Conservation (phyloP, 768 basidiomycete species). For the Xerocomellus chrysenteron region DNA sequence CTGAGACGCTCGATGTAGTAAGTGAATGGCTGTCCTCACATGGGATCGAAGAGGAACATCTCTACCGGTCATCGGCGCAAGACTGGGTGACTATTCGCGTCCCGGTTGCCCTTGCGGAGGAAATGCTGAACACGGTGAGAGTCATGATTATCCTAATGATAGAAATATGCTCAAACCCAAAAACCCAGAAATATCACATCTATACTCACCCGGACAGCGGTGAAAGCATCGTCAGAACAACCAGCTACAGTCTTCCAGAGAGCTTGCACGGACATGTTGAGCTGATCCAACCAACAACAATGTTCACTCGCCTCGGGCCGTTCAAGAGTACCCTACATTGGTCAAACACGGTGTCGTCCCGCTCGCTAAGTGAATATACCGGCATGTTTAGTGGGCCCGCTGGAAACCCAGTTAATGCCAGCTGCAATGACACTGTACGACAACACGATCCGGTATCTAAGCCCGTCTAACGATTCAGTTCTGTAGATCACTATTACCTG, state of each 20-base stretch:
- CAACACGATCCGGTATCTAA: background rate
- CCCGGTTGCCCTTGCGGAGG: constrained; percentile 58
- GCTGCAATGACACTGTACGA: constrained; percentile 42
- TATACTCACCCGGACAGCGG: constrained; percentile 57
- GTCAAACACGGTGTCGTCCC: constrained; percentile 9
- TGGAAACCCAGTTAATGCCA: constrained; percentile 43
- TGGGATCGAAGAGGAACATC: constrained; percentile 48
- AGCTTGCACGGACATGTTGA: constrained; percentile 60
- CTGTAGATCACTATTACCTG: constrained; percentile 52
- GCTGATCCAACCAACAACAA: constrained; percentile 70
- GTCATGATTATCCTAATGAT: too few species aligned
- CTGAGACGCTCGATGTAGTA: constrained; percentile 51
- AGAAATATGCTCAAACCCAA: background rate
- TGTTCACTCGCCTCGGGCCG: constrained; percentile 51
- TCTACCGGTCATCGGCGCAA: constrained; percentile 58
- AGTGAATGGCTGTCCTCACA: constrained; percentile 60
- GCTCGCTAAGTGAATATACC: background rate
- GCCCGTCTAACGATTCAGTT: background rate
- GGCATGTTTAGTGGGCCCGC: constrained; percentile 25
- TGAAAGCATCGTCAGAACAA: constrained; percentile 60
- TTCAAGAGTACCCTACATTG: constrained; percentile 43
- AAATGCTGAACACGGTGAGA: constrained; percentile 66
- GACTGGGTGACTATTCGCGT: constrained; percentile 68
- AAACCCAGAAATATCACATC: constrained; percentile 56
- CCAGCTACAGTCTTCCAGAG: constrained; percentile 65